These are phyloP conservation scores for Claviceps sp. DNA, from an alignment of 2,329 filamentous ascomycete species.

Conservation along the genomic window DNA sequence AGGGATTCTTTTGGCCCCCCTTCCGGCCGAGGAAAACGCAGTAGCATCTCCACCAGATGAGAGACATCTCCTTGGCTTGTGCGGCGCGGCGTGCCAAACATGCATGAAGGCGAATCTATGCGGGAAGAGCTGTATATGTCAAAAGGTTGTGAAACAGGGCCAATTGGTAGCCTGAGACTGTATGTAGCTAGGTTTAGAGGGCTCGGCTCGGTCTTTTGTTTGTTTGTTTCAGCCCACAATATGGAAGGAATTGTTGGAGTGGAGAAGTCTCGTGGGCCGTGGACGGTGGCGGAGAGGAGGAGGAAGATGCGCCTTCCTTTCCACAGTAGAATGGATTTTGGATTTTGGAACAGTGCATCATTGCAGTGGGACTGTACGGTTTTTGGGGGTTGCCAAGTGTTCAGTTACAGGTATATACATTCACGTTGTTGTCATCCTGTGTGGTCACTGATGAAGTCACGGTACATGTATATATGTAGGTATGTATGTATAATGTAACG, in stretches of 20 bases:
- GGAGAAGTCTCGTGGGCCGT: background rate
- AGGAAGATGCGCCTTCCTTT: background rate
- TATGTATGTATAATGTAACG: no score
- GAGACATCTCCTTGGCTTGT: no score
- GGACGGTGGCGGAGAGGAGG: background rate
- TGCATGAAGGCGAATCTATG: no score
- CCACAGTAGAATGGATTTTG: background rate
- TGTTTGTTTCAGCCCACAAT: background rate
- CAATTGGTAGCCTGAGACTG: background rate
- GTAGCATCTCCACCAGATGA: no score
- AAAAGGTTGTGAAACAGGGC: background rate
- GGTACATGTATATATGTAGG: no score
- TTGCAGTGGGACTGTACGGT: background rate
- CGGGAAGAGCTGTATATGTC: background rate
- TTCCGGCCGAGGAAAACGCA: no score
- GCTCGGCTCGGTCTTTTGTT: background rate
- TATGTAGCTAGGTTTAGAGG: background rate
- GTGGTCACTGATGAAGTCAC: background rate
- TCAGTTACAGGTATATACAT: no score
- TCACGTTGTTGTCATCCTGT: background rate
- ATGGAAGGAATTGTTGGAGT: background rate
- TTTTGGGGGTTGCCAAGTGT: constrained; percentile 1
- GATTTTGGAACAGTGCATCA: background rate
- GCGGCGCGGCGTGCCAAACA: no score
- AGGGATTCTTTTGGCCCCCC: no score